Base-by-base conservation (phyloP, 1,284 basidiomycete species). In the Kalmanozyma brasiliensis region DNA sequence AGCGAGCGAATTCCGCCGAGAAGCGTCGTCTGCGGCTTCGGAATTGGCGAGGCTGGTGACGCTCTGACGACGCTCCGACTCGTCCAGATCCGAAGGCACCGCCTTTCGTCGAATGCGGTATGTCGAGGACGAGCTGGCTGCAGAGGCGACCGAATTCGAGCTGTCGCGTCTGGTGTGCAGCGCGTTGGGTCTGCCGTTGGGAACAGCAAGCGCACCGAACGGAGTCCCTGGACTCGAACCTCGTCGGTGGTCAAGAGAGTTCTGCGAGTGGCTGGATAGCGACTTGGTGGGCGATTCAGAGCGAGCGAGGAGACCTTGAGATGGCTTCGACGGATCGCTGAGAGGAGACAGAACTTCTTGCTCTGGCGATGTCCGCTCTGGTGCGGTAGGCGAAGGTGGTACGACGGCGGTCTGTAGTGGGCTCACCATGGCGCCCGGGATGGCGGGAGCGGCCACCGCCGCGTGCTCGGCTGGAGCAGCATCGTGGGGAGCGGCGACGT, bases 21-120 rank as follows among this genome's bases (percentile, higher is more conserved):
- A 47, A 11, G 62, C 55, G 7, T 20, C 17, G 4, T 40, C 43
- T 5, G 16, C 29, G 20, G 43, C 36, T 9, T 49, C 48, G 3
- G 52, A 44, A 4, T 29, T 20, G 24, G 20, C 23, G n/a, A 20
- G 41, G 38, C 45, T 58, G 4, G 52, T n/a, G 9, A 29, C 19
- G 14, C 52, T 66, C 8, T 23, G 17, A 9, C 57, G 55, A 20
- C 58, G 52, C 26, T 66, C 63, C 0, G 41, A 41, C 5, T 45
- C 42, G 23, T 53, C 67, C 16, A 32, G 57, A 13, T 61, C 60
- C 13, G 62, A 64, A 2, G 65, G 65, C 8, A 73, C 69, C 1
- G 65, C 55, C 38, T 73, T 73, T 22, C 60, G 59, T 14, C 59
- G 56, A 23, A 73, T 59, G 22, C 69, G 52, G 35, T 64, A 69